These are phyloP conservation scores for Leavenworthia alabamica DNA, from an alignment of 345 rosid genomes.

Conservation along the genomic window DNA sequence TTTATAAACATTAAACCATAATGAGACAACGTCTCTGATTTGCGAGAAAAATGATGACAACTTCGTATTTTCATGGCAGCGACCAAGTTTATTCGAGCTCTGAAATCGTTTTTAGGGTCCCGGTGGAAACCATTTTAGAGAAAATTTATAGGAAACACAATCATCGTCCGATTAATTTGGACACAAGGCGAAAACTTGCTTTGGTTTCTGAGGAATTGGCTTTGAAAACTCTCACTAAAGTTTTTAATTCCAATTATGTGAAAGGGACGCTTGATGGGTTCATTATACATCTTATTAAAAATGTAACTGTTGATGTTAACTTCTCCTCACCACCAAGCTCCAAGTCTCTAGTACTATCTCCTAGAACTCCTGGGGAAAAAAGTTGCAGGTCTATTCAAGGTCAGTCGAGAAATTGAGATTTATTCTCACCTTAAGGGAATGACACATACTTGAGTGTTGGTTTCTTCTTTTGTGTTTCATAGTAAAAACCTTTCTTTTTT, in stretches of 20 bases:
- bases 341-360: not conserved
- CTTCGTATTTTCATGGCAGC: not conserved
- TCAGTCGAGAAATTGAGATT: not conserved
- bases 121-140: constrained; percentile 30
- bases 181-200: constrained; percentile 29
- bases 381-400: constrained; percentile 1
- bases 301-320: not conserved
- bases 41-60: not conserved
- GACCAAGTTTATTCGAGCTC: not conserved
- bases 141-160: constrained; percentile 32
- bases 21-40: not conserved
- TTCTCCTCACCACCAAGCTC: not conserved
- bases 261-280: not conserved
- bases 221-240: constrained; percentile 15
- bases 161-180: not conserved
- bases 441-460: too few relatives aligned
- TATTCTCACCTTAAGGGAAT: too few relatives aligned
- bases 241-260: not conserved
- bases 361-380: not conserved
- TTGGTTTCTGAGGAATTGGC: constrained; percentile 31
- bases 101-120: constrained; percentile 11
- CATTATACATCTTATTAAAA: not conserved
- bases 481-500: too few relatives aligned
- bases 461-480: too few relatives aligned
- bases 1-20: not conserved